Evolutionary conservation across 495 filamentous ascomycete species (phyloP).

Genomic region (Lichenothelia convexa): DNA sequence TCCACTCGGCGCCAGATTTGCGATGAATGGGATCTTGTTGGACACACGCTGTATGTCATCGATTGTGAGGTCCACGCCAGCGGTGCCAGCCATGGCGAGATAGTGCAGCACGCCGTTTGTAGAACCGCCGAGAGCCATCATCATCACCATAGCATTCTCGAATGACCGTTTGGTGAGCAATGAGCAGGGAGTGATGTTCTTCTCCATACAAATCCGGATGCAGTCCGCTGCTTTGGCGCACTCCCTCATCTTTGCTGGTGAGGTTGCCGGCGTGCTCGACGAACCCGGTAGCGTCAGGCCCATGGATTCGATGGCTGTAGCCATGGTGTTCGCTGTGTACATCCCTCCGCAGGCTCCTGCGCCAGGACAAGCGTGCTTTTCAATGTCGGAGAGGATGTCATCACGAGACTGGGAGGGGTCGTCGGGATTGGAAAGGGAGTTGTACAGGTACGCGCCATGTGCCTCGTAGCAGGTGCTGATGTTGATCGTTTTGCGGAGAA

Average conservation of each 20-base stretch:
- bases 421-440: conserved; percentile 39
- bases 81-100: conserved; percentile 84
- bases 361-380: conserved; percentile 72
- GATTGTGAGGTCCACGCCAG: conserved; percentile 62
- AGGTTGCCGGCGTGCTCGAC: conserved; percentile 71
- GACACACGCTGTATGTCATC: conserved; percentile 80
- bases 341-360: conserved; percentile 91
- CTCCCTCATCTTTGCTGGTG: conserved; percentile 81
- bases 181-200: conserved; percentile 69
- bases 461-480: conserved; percentile 85
- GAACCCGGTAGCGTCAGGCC: conserved; percentile 79
- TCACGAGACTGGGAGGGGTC: conserved; percentile 43
- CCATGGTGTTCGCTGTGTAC: conserved; percentile 98
- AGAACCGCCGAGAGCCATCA: conserved; percentile 77
- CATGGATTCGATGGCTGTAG: conserved; percentile 90
- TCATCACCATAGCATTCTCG: conserved; percentile 83
- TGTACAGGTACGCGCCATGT: conserved; percentile 69
- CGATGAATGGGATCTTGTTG: conserved; percentile 80
- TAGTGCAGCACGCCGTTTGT: conserved; percentile 93
- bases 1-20: conserved; percentile 78
- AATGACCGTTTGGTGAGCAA: conserved; percentile 72
- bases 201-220: conserved; percentile 72
- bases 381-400: conserved; percentile 75
- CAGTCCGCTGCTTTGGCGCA: conserved; percentile 73
- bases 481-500: conserved; percentile 68